A percentile compares a stretch with the other conserved stretches of the same genome.
Evolutionary conservation across 306 rosid species (phyloP).

Genomic region (Cucumis hystrix): DNA sequence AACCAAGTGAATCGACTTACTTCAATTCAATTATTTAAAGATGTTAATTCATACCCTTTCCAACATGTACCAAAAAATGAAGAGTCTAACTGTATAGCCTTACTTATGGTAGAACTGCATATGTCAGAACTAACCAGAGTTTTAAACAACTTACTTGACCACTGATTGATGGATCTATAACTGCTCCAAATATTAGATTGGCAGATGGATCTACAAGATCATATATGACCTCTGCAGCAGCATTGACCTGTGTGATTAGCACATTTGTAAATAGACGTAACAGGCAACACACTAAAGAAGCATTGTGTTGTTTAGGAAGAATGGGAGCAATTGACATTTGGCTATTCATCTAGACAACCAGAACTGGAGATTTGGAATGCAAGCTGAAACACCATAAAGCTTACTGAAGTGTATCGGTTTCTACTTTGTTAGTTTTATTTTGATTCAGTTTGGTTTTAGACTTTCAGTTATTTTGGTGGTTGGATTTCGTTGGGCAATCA

Average conservation of each 20-base stretch:
- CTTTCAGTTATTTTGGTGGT: not conserved
- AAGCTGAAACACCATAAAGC: not conserved
- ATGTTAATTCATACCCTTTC: not conserved
- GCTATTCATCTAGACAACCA: not conserved
- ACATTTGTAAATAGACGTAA: not conserved
- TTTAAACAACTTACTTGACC: constrained; percentile 73
- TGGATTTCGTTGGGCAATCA: not conserved
- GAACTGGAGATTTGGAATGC: not conserved
- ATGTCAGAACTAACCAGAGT: not conserved
- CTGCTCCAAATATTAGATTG: constrained; percentile 94
- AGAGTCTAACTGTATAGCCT: not conserved
- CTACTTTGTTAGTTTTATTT: not conserved
- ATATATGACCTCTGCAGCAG: constrained; percentile 99
- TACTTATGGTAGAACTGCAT: not conserved
- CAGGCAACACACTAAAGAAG: not conserved
- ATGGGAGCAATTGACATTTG: not conserved
- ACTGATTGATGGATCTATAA: constrained; percentile 88
- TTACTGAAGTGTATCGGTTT: not conserved
- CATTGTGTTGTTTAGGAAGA: not conserved
- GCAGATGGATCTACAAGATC: constrained; percentile 99
- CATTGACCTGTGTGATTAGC: constrained; percentile 61
- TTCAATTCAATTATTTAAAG: not conserved
- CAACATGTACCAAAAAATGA: not conserved
- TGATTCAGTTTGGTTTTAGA: not conserved
- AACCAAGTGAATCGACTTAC: not conserved